Evolutionary conservation across 208 protist genomes (phyloP).

Genomic region (Herpetomonas muscarum): DNA sequence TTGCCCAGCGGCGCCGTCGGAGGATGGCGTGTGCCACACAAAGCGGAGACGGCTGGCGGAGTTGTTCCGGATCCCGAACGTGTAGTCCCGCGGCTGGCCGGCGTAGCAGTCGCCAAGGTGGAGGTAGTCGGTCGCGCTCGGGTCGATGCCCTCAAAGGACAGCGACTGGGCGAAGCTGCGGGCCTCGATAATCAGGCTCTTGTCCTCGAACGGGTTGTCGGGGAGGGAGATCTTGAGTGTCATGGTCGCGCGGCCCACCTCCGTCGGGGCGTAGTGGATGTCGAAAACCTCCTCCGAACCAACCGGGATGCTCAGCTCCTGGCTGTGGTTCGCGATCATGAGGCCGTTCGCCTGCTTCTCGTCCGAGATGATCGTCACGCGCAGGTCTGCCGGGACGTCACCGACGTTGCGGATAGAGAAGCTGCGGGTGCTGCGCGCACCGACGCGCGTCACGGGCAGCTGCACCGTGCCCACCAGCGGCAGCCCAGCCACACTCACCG

Average conservation of each 20-base stretch:
- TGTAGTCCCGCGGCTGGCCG: slow-evolving; percentile 41
- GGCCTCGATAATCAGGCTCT: slow-evolving; percentile 67
- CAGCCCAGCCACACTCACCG: neutral
- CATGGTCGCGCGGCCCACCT: slow-evolving; percentile 38
- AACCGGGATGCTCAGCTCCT: slow-evolving; percentile 58
- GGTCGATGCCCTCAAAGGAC: slow-evolving; percentile 90
- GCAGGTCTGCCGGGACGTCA: slow-evolving; percentile 53
- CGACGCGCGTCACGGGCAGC: slow-evolving; percentile 79
- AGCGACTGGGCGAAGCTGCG: slow-evolving; percentile 83
- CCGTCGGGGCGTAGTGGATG: slow-evolving; percentile 53
- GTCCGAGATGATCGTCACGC: slow-evolving; percentile 28
- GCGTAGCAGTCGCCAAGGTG: slow-evolving; percentile 87
- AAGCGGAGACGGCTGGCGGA: slow-evolving; percentile 69
- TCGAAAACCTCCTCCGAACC: slow-evolving; percentile 50
- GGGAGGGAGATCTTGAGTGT: slow-evolving; percentile 69
- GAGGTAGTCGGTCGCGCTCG: slow-evolving; percentile 63
- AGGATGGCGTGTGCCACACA: slow-evolving; percentile 45
- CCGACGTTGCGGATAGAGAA: slow-evolving; percentile 76
- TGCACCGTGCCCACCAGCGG: slow-evolving; percentile 53
- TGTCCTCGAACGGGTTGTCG: slow-evolving; percentile 95
- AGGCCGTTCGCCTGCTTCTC: slow-evolving; percentile 19
- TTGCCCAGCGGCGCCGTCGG: slow-evolving; percentile 2
- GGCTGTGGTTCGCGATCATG: slow-evolving; percentile 26
- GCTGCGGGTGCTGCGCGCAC: slow-evolving; percentile 8
- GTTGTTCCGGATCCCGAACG: slow-evolving; percentile 87